Evolutionary conservation across 345 rosid species (phyloP).

Genomic region (Stellera chamaejasme): DNA sequence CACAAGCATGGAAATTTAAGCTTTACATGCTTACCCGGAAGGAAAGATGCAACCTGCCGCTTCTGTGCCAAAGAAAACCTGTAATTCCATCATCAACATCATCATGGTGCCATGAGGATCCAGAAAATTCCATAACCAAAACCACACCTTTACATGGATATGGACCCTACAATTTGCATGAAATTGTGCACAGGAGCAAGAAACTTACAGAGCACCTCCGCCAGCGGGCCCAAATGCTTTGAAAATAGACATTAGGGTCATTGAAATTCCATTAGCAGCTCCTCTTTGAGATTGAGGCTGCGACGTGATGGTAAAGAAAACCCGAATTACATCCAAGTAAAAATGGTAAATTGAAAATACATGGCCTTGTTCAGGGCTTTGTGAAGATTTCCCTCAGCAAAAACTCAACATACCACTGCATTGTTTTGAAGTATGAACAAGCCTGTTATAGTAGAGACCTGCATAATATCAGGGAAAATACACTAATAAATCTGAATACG

Average conservation of each 20-base stretch:
- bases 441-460: slow-evolving; percentile 44
- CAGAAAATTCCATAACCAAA: not conserved
- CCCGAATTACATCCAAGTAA: not conserved
- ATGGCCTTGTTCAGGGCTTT: not conserved
- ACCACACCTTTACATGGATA: not conserved
- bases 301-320: not conserved
- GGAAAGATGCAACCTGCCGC: slow-evolving; percentile 35
- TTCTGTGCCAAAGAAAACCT: slow-evolving; percentile 58
- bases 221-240: slow-evolving; percentile 64
- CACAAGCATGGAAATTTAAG: not conserved
- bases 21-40: slow-evolving; percentile 26
- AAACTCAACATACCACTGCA: slow-evolving; percentile 37
- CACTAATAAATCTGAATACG: not conserved
- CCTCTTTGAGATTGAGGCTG: slow-evolving; percentile 52
- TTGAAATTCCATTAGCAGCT: slow-evolving; percentile 56
- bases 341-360: not conserved
- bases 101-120: too few relatives aligned
- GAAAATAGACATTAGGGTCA: slow-evolving; percentile 61
- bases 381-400: not conserved
- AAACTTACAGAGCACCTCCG: slow-evolving; percentile 60
- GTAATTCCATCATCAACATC: slow-evolving; percentile 7
- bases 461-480: slow-evolving; percentile 6
- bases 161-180: not conserved
- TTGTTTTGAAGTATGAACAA: slow-evolving; percentile 44
- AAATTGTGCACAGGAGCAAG: not conserved